A percentile compares a stretch with the other conserved stretches of the same genome.
Conservation (phyloP, 2,329 filamentous ascomycete species). For the Penicillium sp. region DNA sequence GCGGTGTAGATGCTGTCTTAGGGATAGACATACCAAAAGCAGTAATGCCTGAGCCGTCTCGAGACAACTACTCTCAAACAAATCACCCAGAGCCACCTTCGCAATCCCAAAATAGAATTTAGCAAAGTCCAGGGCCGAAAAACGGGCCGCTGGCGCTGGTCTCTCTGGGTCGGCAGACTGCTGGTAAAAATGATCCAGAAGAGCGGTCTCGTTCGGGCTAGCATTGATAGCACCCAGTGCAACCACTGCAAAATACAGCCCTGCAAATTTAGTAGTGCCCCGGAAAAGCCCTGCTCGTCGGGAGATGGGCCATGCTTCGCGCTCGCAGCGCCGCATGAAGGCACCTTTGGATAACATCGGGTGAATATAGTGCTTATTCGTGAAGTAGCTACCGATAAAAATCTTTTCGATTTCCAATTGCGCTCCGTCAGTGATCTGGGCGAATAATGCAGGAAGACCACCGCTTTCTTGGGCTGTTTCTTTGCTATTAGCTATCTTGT, state of each 20-base stretch:
- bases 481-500: background rate
- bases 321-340: constrained; percentile 24
- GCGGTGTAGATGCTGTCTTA: background rate
- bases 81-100: constrained; percentile 27
- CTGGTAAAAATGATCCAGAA: constrained; percentile 18
- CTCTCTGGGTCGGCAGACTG: constrained; percentile 3
- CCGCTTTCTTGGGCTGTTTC: background rate
- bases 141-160: background rate
- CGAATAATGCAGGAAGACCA: background rate
- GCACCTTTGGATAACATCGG: constrained; percentile 21
- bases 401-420: constrained; percentile 29
- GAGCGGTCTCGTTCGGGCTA: background rate
- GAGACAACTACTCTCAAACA: constrained; percentile 26
- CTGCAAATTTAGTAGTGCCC: background rate
- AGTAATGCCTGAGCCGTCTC: constrained; percentile 9
- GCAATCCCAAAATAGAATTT: constrained; percentile 28
- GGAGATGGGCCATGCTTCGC: constrained; percentile 8
- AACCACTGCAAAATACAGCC: background rate
- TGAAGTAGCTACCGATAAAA: constrained; percentile 28
- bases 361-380: constrained; percentile 30
- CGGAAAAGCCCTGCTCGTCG: background rate
- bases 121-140: constrained; percentile 23
- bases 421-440: background rate
- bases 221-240: constrained; percentile 1
- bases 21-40: background rate